Base-by-base conservation (phyloP, 495 filamentous ascomycete genomes). In the Poronia punctata region DNA sequence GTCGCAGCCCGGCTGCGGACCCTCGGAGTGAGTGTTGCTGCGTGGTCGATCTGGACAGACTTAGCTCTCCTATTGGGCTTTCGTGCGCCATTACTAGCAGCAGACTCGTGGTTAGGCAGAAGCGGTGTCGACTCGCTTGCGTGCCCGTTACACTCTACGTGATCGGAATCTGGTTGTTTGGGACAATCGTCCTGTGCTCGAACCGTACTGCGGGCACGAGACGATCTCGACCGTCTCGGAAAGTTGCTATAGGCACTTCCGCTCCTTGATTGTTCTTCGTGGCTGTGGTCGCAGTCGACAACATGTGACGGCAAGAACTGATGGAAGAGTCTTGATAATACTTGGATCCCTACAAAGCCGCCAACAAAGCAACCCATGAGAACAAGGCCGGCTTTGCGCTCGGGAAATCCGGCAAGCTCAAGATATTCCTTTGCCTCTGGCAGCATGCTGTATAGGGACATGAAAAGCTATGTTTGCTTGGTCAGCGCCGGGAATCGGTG, bases 381-480 rank as follows among this genome's bases (percentile, higher is more conserved):
- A 2, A 73, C 63, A 55, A 82, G 88, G 10, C 82, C 79, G 5
- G 90, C 86, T 2, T 60, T 52, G 38, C 79, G 70, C 0, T 83
- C 67, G 4, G 78, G 72, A 59, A 82, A 75, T 7, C 79, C 79
- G 40, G 76, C 82, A 29, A 77, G 70, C 14, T 68, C 63, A 7
- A 98, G 73, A 58, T 90, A 94, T 15, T 72, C 67, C 49, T 80
- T 83, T 4, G 92, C 76, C 10, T 82, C 84, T 10, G 92, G 92
- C 12, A 98, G 77, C 83, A 98, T 96, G 60, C 84, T 89, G 54
- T 92, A 94, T 19, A 98, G 63, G 2, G 93, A 83, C 38, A 88
- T 95, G 55, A 95, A 98, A 12, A 96, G 71, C 89, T 96, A 54
- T 6, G 25, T 19, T 26, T 53, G 45, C 55, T 47, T 23, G 48